Evolutionary conservation across 2,329 filamentous ascomycete species (phyloP).

Genomic region (Alternaria tenuissima): DNA sequence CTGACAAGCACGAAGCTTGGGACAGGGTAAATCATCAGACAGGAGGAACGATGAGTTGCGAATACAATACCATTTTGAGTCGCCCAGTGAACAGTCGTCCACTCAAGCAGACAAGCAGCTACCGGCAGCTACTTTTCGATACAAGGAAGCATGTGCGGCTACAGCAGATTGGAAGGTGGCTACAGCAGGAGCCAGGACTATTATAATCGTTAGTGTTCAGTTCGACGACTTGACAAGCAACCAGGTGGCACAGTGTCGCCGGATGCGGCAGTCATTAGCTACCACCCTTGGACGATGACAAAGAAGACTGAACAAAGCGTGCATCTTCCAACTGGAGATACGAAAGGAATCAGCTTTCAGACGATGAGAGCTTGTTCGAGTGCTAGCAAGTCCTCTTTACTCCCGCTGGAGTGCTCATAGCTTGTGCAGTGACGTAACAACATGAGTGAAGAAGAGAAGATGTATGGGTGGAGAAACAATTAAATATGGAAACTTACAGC

Average conservation of each 20-base stretch:
- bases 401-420: neutral
- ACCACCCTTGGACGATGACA: neutral
- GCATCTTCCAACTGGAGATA: neutral
- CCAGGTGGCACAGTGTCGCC: neutral
- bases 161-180: neutral
- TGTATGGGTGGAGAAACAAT: neutral
- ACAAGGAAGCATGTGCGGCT: neutral
- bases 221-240: neutral
- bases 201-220: neutral
- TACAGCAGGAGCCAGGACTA: neutral
- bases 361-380: neutral
- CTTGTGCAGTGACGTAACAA: constrained; percentile 13
- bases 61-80: neutral
- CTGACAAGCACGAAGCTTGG: neutral
- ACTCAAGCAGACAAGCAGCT: neutral
- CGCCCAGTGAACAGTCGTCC: neutral
- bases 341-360: neutral
- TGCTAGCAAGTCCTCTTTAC: neutral
- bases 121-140: neutral
- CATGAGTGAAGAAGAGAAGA: constrained; percentile 1
- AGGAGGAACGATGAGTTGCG: neutral
- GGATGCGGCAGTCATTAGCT: neutral
- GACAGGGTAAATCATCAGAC: neutral
- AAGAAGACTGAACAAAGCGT: neutral
- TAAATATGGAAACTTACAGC: neutral